Conservation (phyloP, 176 grass and related monocot genomes). For the Carex cristatella region DNA sequence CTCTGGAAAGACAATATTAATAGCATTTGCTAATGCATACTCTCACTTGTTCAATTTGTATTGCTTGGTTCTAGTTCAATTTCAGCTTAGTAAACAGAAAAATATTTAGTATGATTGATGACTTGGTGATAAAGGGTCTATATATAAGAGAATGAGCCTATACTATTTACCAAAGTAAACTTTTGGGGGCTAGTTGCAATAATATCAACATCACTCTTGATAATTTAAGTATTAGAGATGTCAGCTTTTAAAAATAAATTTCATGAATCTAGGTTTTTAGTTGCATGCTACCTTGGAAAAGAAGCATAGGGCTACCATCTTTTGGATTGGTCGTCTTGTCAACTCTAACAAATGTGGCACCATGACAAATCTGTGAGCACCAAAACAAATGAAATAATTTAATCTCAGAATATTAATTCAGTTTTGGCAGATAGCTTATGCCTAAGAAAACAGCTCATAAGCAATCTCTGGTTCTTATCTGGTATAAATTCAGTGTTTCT, state of each 20-base stretch:
- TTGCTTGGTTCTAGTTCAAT: neutral
- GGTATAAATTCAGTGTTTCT: no score
- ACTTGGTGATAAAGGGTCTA: neutral
- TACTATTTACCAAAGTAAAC: neutral
- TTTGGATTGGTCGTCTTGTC: slow-evolving; percentile 72
- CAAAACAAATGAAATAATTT: slow-evolving; percentile 29
- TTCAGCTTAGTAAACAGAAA: neutral
- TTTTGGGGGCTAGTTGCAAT: neutral
- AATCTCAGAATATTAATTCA: neutral
- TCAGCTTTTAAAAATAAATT: neutral
- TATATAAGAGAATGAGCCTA: neutral
- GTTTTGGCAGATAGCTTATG: neutral
- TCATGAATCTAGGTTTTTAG: neutral
- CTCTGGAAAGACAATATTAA: no score
- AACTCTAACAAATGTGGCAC: slow-evolving; percentile 82
- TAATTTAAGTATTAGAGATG: neutral
- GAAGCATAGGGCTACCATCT: slow-evolving; percentile 71
- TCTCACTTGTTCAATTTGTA: neutral
- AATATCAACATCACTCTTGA: neutral
- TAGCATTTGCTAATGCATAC: no score
- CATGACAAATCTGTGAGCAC: slow-evolving; percentile 59
- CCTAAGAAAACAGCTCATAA: no score
- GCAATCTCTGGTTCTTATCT: no score
- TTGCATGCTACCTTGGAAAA: slow-evolving; percentile 77
- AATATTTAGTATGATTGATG: neutral